These are phyloP conservation scores for Aquanectria penicillioides DNA, from an alignment of 2,329 filamentous ascomycete genomes.

Conservation along the genomic window DNA sequence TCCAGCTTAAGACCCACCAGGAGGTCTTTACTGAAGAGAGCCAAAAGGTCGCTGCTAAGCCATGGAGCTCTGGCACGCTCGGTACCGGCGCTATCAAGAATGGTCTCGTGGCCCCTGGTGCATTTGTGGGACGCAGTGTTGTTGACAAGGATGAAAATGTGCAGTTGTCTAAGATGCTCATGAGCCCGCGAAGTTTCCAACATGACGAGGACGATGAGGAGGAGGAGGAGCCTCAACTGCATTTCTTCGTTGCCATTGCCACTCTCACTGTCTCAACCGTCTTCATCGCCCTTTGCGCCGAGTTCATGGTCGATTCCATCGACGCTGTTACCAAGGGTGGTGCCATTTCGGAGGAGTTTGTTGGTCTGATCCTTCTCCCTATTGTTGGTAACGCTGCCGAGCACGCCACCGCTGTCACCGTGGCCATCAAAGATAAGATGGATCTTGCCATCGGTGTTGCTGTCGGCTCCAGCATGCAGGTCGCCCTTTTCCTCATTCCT, in stretches of 20 bases:
- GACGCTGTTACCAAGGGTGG: constrained; percentile 70
- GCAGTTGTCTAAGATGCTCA: constrained; percentile 56
- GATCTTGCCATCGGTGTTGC: constrained; percentile 84
- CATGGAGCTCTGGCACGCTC: constrained; percentile 49
- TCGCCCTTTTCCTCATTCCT: constrained; percentile 81
- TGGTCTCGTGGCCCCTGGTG: constrained; percentile 53
- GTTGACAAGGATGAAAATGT: constrained; percentile 50
- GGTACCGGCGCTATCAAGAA: constrained; percentile 48
- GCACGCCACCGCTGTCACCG: constrained; percentile 82
- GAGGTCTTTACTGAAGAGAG: constrained; percentile 83
- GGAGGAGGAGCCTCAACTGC: constrained; percentile 78
- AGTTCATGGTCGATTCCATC: constrained; percentile 81
- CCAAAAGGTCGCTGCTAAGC: constrained; percentile 76
- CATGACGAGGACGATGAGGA: constrained; percentile 73
- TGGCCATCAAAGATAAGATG: constrained; percentile 87
- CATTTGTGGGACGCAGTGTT: constrained; percentile 50
- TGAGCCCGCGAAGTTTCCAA: constrained; percentile 48
- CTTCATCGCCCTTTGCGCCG: constrained; percentile 82
- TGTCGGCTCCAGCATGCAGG: constrained; percentile 83
- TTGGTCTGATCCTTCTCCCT: constrained; percentile 81
- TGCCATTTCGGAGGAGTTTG: constrained; percentile 75
- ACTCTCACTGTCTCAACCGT: constrained; percentile 79
- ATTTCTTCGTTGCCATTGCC: constrained; percentile 75
- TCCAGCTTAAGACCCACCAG: constrained; percentile 89
- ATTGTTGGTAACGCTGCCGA: constrained; percentile 88